Conservation (phyloP, 2,329 filamentous ascomycete species). For the Penicillium sp. region DNA sequence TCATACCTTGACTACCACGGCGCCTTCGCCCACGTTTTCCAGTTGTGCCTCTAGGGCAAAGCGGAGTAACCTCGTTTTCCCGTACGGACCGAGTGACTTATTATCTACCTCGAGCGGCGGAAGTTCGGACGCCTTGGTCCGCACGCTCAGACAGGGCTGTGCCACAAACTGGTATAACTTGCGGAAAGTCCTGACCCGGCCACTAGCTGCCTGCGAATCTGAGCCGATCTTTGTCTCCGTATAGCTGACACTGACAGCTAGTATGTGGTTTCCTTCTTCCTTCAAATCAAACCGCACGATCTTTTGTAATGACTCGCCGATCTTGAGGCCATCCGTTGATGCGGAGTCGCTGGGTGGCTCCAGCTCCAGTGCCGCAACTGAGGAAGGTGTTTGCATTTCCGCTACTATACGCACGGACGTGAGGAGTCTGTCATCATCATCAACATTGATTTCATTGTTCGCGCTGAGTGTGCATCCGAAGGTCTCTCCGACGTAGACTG, state of each 20-base stretch:
- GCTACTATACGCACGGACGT: conserved; percentile 74
- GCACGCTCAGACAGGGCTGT: conserved; percentile 77
- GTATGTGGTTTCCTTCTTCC: conserved; percentile 86
- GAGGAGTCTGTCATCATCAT: conserved; percentile 44
- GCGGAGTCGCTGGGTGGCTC: conserved; percentile 43
- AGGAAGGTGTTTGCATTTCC: conserved; percentile 87
- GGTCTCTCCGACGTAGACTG: conserved; percentile 87
- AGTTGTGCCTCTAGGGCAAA: conserved; percentile 89
- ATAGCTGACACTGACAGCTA: conserved; percentile 89
- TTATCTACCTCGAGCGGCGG: conserved; percentile 40
- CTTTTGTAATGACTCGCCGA: conserved; percentile 63
- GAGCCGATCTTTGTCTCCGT: conserved; percentile 62
- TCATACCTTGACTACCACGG: conserved; percentile 64
- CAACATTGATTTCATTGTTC: conserved; percentile 65
- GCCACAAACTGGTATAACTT: conserved; percentile 96
- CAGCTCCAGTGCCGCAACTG: conserved; percentile 57
- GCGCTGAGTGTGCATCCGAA: conserved; percentile 91
- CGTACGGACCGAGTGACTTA: conserved; percentile 39
- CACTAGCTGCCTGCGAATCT: conserved; percentile 42
- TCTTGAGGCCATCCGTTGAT: conserved; percentile 24
- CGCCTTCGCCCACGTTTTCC: conserved; percentile 82
- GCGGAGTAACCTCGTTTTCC: conserved; percentile 33
- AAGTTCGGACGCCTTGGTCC: conserved; percentile 72
- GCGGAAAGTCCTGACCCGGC: conserved; percentile 71
- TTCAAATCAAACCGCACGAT: conserved; percentile 80